These are phyloP conservation scores for Chrysosporium keratinophilum DNA, from an alignment of 2,329 filamentous ascomycete species.

Conservation along the genomic window DNA sequence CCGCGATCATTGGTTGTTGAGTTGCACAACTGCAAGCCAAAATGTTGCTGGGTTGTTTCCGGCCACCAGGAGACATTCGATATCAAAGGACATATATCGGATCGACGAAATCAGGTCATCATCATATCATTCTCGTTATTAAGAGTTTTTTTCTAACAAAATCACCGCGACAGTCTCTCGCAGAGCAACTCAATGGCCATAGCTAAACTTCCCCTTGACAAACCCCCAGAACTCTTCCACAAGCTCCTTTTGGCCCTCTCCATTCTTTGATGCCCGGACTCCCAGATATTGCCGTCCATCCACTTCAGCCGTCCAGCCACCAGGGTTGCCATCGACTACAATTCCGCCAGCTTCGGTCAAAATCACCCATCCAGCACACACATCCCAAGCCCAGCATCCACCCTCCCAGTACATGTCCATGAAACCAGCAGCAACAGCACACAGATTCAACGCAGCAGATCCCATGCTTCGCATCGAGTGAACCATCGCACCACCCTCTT, in stretches of 20 bases:
- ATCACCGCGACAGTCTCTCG: neutral
- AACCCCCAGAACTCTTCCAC: conserved; percentile 35
- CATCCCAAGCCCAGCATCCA: conserved; percentile 57
- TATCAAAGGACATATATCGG: neutral
- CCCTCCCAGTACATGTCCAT: conserved; percentile 57
- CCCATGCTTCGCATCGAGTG: conserved; percentile 49
- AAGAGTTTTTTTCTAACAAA: neutral
- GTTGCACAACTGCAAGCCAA: neutral
- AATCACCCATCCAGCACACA: conserved; percentile 54
- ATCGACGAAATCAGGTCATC: neutral
- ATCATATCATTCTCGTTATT: neutral
- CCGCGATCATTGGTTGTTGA: neutral
- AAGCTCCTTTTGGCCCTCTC: conserved; percentile 31
- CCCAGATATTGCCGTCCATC: conserved; percentile 48
- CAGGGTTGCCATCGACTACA: conserved; percentile 49
- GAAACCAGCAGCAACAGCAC: conserved; percentile 47
- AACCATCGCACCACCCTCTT: conserved; percentile 51
- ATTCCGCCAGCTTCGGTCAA: conserved; percentile 50
- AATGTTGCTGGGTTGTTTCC: neutral
- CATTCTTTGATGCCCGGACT: conserved; percentile 26
- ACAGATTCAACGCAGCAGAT: conserved; percentile 52
- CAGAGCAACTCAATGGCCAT: conserved; percentile 15
- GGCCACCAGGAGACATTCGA: neutral
- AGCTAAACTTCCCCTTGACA: conserved; percentile 31
- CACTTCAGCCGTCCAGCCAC: conserved; percentile 46